Evolutionary conservation across 805 yeast species (phyloP).

Genomic region (Ascoidea asiatica): DNA sequence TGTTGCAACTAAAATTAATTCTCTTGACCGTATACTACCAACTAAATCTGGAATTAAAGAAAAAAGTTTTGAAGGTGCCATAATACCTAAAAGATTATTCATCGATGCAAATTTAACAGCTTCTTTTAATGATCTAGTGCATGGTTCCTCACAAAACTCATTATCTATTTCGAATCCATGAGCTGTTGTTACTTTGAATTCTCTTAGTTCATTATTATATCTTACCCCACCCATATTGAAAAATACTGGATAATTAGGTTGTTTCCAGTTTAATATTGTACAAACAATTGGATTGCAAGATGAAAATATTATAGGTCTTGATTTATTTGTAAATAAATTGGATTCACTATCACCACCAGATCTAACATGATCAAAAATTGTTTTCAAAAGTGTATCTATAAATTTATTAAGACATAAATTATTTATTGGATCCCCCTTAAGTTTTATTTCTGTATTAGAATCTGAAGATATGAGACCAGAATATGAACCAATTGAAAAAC

Average conservation of each 20-base stretch:
- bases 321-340: slow-evolving; percentile 10
- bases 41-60: slow-evolving; percentile 63
- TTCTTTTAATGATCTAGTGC: slow-evolving; percentile 62
- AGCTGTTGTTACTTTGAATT: slow-evolving; percentile 25
- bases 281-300: slow-evolving; percentile 85
- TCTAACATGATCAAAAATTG: slow-evolving; percentile 67
- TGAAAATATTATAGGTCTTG: slow-evolving; percentile 66
- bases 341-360: slow-evolving; percentile 10
- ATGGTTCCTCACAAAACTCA: slow-evolving; percentile 20
- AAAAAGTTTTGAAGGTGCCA: slow-evolving; percentile 60
- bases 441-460: not conserved
- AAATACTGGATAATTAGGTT: slow-evolving; percentile 93
- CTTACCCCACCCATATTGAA: slow-evolving; percentile 64
- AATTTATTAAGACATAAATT: slow-evolving; percentile 47
- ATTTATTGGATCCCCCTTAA: not conserved
- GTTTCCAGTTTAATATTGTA: slow-evolving; percentile 93
- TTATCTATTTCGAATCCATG: slow-evolving; percentile 24
- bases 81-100: slow-evolving; percentile 77
- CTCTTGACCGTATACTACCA: slow-evolving; percentile 64
- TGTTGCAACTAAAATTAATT: slow-evolving; percentile 71
- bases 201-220: slow-evolving; percentile 15
- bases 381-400: slow-evolving; percentile 59
- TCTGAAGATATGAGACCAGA: not conserved
- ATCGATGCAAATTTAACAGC: slow-evolving; percentile 69
- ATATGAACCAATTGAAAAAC: slow-evolving; percentile 1